phyloP scores from a whole-genome alignment of 345 rosid genomes.

The Salix viminalis region DNA sequence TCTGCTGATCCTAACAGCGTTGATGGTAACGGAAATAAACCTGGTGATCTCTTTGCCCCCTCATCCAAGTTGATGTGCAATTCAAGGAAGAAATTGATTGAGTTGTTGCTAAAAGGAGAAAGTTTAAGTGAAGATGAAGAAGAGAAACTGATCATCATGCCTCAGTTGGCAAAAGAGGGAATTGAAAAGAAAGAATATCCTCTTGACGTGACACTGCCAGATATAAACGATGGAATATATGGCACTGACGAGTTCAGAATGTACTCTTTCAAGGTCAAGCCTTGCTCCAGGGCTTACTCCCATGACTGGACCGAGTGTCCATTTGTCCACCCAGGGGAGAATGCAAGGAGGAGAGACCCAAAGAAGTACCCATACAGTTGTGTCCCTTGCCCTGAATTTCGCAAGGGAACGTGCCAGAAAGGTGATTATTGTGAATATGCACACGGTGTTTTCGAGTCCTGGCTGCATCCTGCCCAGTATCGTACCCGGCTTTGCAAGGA shows the following conservation, averaged over 20 bases:
- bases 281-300: slow-evolving; percentile 96
- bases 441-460: slow-evolving; percentile 95
- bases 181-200: slow-evolving; percentile 79
- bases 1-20: slow-evolving; percentile 49
- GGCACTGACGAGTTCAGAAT: slow-evolving; percentile 90
- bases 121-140: slow-evolving; percentile 42
- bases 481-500: slow-evolving; percentile 96
- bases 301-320: slow-evolving; percentile 99
- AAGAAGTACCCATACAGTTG: slow-evolving; percentile 89
- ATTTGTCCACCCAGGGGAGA: slow-evolving; percentile 97
- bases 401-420: slow-evolving; percentile 87
- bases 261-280: slow-evolving; percentile 90
- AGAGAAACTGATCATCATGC: slow-evolving; percentile 27
- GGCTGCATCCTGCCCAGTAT: slow-evolving; percentile 98
- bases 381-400: slow-evolving; percentile 97
- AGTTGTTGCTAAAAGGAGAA: slow-evolving; percentile 51
- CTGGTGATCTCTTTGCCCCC: slow-evolving; percentile 48
- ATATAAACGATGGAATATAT: slow-evolving; percentile 79
- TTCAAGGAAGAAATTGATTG: slow-evolving; percentile 53
- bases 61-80: slow-evolving; percentile 30
- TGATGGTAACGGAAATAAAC: slow-evolving; percentile 69
- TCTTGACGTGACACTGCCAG: slow-evolving; percentile 75
- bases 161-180: slow-evolving; percentile 49
- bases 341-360: slow-evolving; percentile 95
- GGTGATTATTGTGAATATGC: slow-evolving; percentile 92